Base-by-base conservation (phyloP, 2,329 filamentous ascomycete species). In the Clonostachys chloroleuca region DNA sequence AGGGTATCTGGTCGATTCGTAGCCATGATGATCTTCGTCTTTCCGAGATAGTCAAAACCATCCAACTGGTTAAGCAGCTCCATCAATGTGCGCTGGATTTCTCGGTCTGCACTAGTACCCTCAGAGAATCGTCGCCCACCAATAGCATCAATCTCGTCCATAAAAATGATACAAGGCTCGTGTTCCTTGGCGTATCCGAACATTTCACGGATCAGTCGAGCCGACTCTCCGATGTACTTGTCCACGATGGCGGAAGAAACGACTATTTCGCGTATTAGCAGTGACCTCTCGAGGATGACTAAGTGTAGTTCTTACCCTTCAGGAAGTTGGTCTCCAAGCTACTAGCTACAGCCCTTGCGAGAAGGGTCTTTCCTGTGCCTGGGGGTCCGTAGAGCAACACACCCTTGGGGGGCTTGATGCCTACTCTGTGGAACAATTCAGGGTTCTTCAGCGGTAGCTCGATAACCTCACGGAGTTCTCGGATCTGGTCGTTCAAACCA, bases 11-110 rank as follows among this genome's bases (percentile, higher is more conserved):
- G 94, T 71, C 94, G 81, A 77, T 99, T 99, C 50, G 94, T 97
- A 36, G 92, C 94, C 95, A 99, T 99, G 74, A 99, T 99, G 66
- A 99, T 99, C 78, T 99, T 99, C 47, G 94, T 99, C 79, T 99
- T 96, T 58, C 95, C 94, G 36, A 99, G 80, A 73, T 99, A 99
- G 73, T 99, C 94, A 75, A 99, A 99, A 56, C 95, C 94, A 66
- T 99, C 94, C 46, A 99, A 83, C 70, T 99, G 94, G 72, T 99
- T 99, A 52, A 99, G 86, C 47, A 99, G 80, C 69, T 99, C 94
- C 94, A 99, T 99, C 50, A 99, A 77, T 35, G 94, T 99, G 63
- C 94, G 86, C 73, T 99, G 94, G 58, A 99, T 99, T 69, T 99
- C 94, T 62, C 95, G 86, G 74, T 99, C 94, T 44, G 94, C 94